These are phyloP conservation scores for Thymus quinquecostatus DNA, from an alignment of 257 asterid species.

Conservation along the genomic window DNA sequence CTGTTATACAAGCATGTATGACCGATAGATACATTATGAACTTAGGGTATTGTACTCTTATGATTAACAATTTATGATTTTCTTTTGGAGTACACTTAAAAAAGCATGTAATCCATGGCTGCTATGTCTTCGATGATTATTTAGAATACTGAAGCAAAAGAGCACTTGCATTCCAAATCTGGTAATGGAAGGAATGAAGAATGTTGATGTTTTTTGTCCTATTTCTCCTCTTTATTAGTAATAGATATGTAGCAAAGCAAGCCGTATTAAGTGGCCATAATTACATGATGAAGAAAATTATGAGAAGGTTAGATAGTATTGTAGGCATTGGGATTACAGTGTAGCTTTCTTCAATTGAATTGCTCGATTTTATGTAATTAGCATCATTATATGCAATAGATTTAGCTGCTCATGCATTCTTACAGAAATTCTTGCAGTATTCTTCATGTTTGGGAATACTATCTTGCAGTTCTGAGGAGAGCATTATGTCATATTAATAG, in stretches of 20 bases:
- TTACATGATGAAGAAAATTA: slow-evolving; percentile 1
- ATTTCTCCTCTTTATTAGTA: neutral
- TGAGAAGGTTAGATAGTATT: slow-evolving; percentile 4
- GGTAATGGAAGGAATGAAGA: neutral
- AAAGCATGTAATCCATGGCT: neutral
- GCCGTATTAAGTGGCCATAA: neutral
- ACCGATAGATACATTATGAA: slow-evolving; percentile 2
- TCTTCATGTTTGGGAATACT: neutral
- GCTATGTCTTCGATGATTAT: neutral
- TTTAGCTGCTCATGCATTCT: neutral
- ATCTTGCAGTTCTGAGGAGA: neutral
- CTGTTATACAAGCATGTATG: neutral
- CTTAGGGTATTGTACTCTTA: slow-evolving; percentile 8
- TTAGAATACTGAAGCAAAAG: neutral
- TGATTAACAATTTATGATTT: neutral
- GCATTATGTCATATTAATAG: neutral
- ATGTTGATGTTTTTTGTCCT: neutral
- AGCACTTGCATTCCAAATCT: neutral
- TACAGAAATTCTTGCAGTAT: neutral
- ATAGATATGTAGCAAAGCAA: neutral
- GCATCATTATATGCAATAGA: neutral
- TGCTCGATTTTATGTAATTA: neutral
- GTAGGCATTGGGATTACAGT: neutral
- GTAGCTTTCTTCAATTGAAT: neutral
- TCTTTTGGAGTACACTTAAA: neutral